These are phyloP conservation scores for Pseudozyma flocculosa DNA, from an alignment of 1,284 basidiomycete species.

Conservation along the genomic window DNA sequence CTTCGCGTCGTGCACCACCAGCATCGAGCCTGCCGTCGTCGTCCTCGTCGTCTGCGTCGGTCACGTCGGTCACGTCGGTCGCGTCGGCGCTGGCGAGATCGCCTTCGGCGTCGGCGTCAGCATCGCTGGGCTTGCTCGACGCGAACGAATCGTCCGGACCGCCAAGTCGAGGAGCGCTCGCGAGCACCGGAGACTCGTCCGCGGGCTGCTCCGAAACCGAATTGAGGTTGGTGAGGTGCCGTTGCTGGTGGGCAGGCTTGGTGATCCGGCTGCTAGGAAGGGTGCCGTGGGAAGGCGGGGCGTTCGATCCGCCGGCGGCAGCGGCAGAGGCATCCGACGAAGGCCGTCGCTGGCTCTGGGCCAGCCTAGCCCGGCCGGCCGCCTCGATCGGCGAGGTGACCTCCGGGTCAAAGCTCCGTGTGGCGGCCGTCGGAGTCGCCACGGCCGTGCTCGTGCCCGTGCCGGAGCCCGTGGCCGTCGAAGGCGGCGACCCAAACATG, in stretches of 20 bases:
- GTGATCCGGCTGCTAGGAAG: conserved; percentile 13
- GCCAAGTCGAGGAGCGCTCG: too few relatives aligned
- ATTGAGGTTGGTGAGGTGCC: conserved; percentile 34
- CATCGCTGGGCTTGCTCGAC: neutral
- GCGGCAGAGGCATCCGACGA: too few relatives aligned
- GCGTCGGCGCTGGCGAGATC: neutral
- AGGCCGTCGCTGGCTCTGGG: too few relatives aligned
- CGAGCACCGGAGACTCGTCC: conserved; percentile 28
- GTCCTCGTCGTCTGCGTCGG: neutral
- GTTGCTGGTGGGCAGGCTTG: conserved; percentile 31
- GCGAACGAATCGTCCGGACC: neutral
- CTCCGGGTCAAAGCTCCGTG: too few relatives aligned
- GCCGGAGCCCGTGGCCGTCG: too few relatives aligned
- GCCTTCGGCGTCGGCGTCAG: neutral
- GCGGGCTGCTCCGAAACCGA: conserved; percentile 30
- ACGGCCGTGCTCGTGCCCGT: too few relatives aligned
- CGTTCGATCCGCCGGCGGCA: too few relatives aligned
- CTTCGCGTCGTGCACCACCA: too few relatives aligned
- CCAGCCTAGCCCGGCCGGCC: too few relatives aligned
- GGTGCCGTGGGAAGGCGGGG: neutral
- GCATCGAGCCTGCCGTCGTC: too few relatives aligned
- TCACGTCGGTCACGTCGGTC: conserved; percentile 1
- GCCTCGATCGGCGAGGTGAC: too few relatives aligned
- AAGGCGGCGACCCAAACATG: conserved; percentile 15
- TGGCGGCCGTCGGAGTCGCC: too few relatives aligned